Percentiles rank a stretch among this genome's conserved stretches.
Conservation (phyloP, 192 early-diverging fungal genomes). For the Glomus cerebriforme region DNA sequence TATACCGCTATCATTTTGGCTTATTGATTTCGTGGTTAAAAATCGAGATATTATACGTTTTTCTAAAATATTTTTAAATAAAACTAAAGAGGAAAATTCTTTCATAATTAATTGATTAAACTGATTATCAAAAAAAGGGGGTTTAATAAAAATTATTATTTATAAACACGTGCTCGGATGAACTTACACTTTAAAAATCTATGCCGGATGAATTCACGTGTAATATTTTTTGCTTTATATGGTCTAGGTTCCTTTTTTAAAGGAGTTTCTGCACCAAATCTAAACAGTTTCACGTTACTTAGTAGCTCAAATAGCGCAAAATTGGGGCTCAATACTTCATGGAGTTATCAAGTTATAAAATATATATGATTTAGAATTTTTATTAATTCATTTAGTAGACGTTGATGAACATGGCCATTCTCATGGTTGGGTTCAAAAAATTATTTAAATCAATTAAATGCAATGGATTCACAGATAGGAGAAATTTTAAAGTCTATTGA, state of each 20-base stretch:
- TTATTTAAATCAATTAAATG: slow-evolving; percentile 1
- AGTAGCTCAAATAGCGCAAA: neutral
- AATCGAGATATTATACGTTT: neutral
- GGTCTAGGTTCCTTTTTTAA: neutral
- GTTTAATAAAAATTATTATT: too few relatives aligned
- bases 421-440: slow-evolving; percentile 2
- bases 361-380: slow-evolving; percentile 11
- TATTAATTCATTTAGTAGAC: slow-evolving; percentile 25
- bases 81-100: too few relatives aligned
- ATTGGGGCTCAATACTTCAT: slow-evolving; percentile 27
- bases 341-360: neutral
- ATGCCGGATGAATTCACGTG: neutral
- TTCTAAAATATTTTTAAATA: neutral
- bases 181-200: too few relatives aligned
- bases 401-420: slow-evolving; percentile 22
- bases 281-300: neutral
- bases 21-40: neutral
- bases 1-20: neutral
- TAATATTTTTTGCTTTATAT: slow-evolving; percentile 1
- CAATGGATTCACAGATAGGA: slow-evolving; percentile 1
- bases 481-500: slow-evolving; percentile 9
- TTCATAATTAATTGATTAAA: too few relatives aligned
- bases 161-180: too few relatives aligned
- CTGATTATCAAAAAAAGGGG: too few relatives aligned
- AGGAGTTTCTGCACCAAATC: neutral